Base-by-base conservation (phyloP, 2,329 filamentous ascomycete species). In the Beauveria asiatica region DNA sequence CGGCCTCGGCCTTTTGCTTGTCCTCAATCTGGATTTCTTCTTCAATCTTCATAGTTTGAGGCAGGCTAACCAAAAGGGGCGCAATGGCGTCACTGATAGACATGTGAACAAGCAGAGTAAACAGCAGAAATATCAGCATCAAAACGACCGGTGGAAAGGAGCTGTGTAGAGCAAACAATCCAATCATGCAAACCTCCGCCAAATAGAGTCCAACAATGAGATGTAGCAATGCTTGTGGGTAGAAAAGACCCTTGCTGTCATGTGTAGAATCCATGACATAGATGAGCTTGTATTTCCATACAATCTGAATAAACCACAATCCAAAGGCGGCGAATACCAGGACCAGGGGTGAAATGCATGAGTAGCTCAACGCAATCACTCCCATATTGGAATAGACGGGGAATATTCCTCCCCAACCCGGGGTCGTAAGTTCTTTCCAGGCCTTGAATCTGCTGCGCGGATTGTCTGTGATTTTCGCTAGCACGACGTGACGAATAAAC, bases 201-300 rank as follows among this genome's bases (percentile, higher is more conserved):
- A 97, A 80, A 71, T 97, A 97, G 54, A 95, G 78, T 23, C 93
- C 92, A 1, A 87, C 86, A 30, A 93, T 85, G 52, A 95, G 83
- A 61, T 97, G 92, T 71, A 95, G 87, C 56, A 97, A 78, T 1
- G 90, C 92, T n/a, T 87, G 87, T 1, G 90, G 88, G 70, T 96
- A 97, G 66, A 90, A 86, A 16, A 93, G 82, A 17, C 93, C 92
- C 69, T 95, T 90, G 42, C 90, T 96, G 70, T 97, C 92, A 68
- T 96, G 86, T 62, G 84, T 76, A 9, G 89, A 85, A 70, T 95
- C 89, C 55, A 86, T 88, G 41, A 96, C 91, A 72, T 90, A 97
- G 54, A 97, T 81, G 59, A 97, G 75, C 70, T 96, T 95, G 80
- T 97, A 96, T 19, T 89, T 84, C 79, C 91, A 96, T 52, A 92